A percentile compares a stretch with the other conserved stretches of the same genome.
phyloP scores from a whole-genome alignment of 2,329 filamentous ascomycete genomes.

The Mollisia scopiformis region DNA sequence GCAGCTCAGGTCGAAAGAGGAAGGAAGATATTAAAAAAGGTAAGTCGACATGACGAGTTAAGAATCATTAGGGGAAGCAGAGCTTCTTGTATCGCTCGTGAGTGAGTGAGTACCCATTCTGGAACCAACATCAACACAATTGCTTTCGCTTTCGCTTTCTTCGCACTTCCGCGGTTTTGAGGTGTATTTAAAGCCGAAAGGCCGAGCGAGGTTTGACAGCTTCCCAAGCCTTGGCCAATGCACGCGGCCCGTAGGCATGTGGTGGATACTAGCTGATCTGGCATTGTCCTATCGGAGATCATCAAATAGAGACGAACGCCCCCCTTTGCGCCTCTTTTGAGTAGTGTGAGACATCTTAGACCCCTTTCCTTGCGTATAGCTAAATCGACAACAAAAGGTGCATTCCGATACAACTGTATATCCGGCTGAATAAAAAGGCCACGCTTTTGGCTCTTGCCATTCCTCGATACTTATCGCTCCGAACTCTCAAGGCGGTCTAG shows the following conservation, averaged over 20 bases:
- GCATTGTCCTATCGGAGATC: too few relatives aligned
- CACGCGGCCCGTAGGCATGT: neutral
- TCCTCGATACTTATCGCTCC: too few relatives aligned
- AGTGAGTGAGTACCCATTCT: neutral
- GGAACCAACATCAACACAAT: neutral
- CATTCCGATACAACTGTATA: too few relatives aligned
- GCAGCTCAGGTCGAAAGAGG: neutral
- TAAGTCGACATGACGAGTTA: neutral
- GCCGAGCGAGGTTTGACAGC: neutral
- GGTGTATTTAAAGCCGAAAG: neutral
- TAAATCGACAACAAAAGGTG: too few relatives aligned
- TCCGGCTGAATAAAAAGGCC: too few relatives aligned
- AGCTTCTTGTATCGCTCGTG: neutral
- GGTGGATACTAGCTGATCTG: too few relatives aligned
- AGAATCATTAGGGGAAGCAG: neutral
- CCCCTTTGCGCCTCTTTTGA: too few relatives aligned
- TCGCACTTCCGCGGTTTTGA: neutral
- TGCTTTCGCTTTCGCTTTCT: neutral
- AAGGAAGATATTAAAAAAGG: neutral
- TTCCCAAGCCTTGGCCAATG: neutral
- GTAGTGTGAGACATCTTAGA: too few relatives aligned
- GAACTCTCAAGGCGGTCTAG: too few relatives aligned
- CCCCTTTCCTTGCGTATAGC: too few relatives aligned
- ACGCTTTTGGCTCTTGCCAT: too few relatives aligned
- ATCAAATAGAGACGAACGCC: too few relatives aligned